Conservation (phyloP, 345 rosid species). For the Dipteronia dyeriana region DNA sequence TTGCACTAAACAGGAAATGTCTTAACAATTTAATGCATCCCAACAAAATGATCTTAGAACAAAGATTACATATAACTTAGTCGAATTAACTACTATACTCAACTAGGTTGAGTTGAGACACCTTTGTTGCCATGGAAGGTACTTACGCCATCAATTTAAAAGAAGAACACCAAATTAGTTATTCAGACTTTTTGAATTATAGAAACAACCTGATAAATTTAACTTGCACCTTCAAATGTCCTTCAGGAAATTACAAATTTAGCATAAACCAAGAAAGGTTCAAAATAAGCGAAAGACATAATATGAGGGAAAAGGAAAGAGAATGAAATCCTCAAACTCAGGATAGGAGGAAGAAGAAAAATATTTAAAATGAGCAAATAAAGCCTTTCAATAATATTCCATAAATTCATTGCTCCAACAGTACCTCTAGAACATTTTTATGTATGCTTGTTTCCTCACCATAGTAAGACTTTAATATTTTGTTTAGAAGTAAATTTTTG, state of each 20-base stretch:
- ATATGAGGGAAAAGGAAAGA: neutral
- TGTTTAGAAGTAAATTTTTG: no score
- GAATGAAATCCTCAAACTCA: neutral
- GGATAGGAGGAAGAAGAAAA: neutral
- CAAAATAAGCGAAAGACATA: neutral
- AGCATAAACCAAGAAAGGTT: neutral
- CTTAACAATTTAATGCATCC: slow-evolving; percentile 2
- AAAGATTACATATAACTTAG: neutral
- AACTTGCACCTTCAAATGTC: neutral
- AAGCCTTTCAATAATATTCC: neutral
- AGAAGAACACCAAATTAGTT: neutral
- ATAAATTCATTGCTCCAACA: neutral
- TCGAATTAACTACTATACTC: neutral
- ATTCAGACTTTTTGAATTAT: neutral
- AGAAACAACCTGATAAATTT: neutral
- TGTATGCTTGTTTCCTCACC: neutral
- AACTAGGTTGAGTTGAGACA: neutral
- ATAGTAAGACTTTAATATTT: no score
- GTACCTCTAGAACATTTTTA: neutral
- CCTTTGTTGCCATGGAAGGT: neutral
- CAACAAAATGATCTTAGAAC: neutral
- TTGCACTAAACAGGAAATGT: slow-evolving; percentile 11
- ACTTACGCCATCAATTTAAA: neutral
- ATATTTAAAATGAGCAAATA: neutral
- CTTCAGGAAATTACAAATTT: neutral